Evolutionary conservation across 2,329 filamentous ascomycete species (phyloP), one percentile per base, ranked within the genome.

Genomic region (Talaromyces sp.): DNA sequence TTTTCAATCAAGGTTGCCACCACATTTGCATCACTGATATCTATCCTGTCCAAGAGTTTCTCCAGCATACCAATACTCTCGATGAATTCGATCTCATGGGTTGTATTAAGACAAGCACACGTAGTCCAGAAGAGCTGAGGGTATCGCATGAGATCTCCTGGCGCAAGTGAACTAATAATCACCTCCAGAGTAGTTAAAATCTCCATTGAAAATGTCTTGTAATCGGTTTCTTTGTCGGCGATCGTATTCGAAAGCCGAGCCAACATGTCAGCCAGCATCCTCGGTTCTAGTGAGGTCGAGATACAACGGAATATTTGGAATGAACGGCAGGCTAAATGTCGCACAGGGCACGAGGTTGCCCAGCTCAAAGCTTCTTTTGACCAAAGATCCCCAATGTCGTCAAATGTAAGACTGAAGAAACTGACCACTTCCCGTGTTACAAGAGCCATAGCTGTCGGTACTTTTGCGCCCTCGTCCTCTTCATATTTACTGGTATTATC

Each of bases 91-190:
- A 89, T 86, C 76, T 99, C 96, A 66, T 98, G 96, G 70, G 98
- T 96, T 0, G 95, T 98, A 70, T 98, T 93, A 23, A 99, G 80
- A 72, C 95, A 99, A 10, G 95, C 95, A 69, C 93, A 97, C 0
- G 91, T 96, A 0, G 94, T 96, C 96, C 96, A 99, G 76, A 99
- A 98, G 0, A 99, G 81, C 70, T 98, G 94, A 1, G 95, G 95
- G 66, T 96, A 97, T n/a, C 88, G 87, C 55, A 96, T 77, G 1
- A 99, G 82, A 72, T 93, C 89, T 42, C 89, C 85, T 0, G 89
- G 83, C 23, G 93, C 88, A 31, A 98, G 80, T 60, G 94, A 95
- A 66, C 87, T 85, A 61, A 99, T 96, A 52, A 99, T 89, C 0
- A 92, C 92, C 71, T 96, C 93, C 57, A 99, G 76, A 0, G 96